A percentile compares a stretch with the other conserved stretches of the same genome.
Conservation (phyloP, 1,284 basidiomycete species). For the Ganoderma meredithae region DNA sequence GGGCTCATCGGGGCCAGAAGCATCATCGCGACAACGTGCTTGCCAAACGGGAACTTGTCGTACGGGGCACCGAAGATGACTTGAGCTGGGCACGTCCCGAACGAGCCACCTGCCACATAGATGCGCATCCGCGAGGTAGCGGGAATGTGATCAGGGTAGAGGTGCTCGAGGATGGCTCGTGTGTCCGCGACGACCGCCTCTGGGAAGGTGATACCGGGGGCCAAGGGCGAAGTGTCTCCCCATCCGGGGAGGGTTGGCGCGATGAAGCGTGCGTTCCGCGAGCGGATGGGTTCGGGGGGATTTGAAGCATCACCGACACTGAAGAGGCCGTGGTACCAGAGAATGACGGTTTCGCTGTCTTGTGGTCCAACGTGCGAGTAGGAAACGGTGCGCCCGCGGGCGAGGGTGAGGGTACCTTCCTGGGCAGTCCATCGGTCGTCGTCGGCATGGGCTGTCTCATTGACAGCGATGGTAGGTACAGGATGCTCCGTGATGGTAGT, state of each 20-base stretch:
- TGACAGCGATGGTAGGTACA: background rate
- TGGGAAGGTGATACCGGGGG: constrained; percentile 46
- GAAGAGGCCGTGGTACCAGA: constrained; percentile 63
- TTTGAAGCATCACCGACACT: constrained; percentile 49
- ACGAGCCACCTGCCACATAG: constrained; percentile 60
- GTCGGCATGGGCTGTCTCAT: background rate
- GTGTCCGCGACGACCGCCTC: constrained; percentile 55
- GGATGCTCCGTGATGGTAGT: background rate
- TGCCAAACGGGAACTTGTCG: constrained; percentile 57
- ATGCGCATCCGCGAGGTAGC: constrained; percentile 46
- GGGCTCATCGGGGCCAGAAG: constrained; percentile 57
- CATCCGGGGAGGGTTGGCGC: constrained; percentile 63
- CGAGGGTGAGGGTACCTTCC: constrained; percentile 51
- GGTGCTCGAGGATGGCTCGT: constrained; percentile 54
- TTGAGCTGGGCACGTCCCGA: constrained; percentile 62
- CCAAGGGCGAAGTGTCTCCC: constrained; percentile 56
- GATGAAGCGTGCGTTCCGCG: constrained; percentile 53
- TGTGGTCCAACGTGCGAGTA: constrained; percentile 57
- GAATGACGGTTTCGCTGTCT: constrained; percentile 53
- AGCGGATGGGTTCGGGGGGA: constrained; percentile 41
- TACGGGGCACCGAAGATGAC: constrained; percentile 61
- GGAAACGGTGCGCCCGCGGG: constrained; percentile 56
- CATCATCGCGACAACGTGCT: constrained; percentile 53
- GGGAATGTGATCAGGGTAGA: constrained; percentile 50
- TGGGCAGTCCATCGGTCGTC: constrained; percentile 20